phyloP scores from a whole-genome alignment of 257 asterid species.

The Salvia hispanica region DNA sequence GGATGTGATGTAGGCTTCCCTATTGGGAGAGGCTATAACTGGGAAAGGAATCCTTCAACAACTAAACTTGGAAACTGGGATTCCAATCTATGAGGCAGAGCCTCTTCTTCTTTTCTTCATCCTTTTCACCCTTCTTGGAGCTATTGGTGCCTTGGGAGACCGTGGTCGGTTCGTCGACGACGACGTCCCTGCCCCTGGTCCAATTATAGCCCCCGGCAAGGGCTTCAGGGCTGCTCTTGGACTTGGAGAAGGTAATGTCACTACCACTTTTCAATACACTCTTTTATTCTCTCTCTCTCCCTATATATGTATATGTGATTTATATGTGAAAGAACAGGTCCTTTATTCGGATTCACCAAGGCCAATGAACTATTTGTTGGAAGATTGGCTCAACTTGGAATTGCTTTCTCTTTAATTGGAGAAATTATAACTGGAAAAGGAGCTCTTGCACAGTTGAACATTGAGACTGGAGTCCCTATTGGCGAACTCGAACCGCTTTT shows the following conservation, averaged over 20 bases:
- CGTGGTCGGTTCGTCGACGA: slow-evolving; percentile 91
- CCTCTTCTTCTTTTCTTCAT: slow-evolving; percentile 80
- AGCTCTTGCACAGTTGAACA: slow-evolving; percentile 86
- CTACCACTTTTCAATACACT: no score
- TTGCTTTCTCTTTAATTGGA: slow-evolving; percentile 89
- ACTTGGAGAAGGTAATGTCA: slow-evolving; percentile 55
- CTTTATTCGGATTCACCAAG: slow-evolving; percentile 89
- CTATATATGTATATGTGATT: no score
- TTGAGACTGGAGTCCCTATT: slow-evolving; percentile 92
- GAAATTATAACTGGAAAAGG: slow-evolving; percentile 93
- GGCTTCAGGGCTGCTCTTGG: slow-evolving; percentile 70
- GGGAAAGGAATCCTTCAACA: slow-evolving; percentile 91
- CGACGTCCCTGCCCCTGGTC: slow-evolving; percentile 62
- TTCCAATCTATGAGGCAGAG: slow-evolving; percentile 74
- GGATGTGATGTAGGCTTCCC: slow-evolving; percentile 50
- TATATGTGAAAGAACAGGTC: slow-evolving; percentile 46
- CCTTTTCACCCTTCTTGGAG: slow-evolving; percentile 87
- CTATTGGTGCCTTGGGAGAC: slow-evolving; percentile 96
- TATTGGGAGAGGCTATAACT: slow-evolving; percentile 90
- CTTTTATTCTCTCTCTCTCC: no score
- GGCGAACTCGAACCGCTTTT: slow-evolving; percentile 82
- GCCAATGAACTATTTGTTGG: slow-evolving; percentile 93
- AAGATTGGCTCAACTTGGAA: slow-evolving; percentile 88
- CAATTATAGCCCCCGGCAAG: slow-evolving; percentile 75
- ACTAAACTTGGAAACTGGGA: slow-evolving; percentile 86